Percentiles rank a stretch among this genome's conserved stretches.
Conservation (phyloP, 257 asterid genomes). For the Fraxinus americana region DNA sequence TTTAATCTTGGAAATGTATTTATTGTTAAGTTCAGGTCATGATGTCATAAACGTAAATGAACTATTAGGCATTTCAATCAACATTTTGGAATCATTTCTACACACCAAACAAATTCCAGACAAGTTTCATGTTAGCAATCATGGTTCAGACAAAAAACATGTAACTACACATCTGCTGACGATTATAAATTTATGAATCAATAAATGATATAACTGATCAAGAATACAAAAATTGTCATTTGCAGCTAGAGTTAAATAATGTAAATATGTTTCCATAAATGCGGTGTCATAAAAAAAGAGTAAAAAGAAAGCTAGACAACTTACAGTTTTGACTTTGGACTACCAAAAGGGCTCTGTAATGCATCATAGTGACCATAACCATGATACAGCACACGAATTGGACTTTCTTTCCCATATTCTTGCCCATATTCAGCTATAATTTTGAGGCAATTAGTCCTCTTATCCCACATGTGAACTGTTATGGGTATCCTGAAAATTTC, state of each 20-base stretch:
- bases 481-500: slow-evolving; percentile 56
- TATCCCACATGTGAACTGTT: slow-evolving; percentile 66
- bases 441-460: slow-evolving; percentile 51
- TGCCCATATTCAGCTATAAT: slow-evolving; percentile 71
- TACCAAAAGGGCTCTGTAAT: slow-evolving; percentile 34
- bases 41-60: not conserved
- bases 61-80: not conserved
- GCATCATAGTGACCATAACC: slow-evolving; percentile 80
- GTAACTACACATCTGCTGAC: not conserved
- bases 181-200: not conserved
- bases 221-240: not conserved
- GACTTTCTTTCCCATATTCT: slow-evolving; percentile 63
- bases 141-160: not conserved
- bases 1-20: not conserved
- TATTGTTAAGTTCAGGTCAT: not conserved
- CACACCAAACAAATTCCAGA: not conserved
- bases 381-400: slow-evolving; percentile 63
- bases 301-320: slow-evolving; percentile 7
- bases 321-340: slow-evolving; percentile 43
- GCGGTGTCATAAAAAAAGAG: not conserved
- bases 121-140: not conserved
- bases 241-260: not conserved
- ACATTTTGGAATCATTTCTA: not conserved
- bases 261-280: not conserved
- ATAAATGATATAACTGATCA: not conserved